Conservation (phyloP, 345 rosid species). For the Schrenkiella parvula region DNA sequence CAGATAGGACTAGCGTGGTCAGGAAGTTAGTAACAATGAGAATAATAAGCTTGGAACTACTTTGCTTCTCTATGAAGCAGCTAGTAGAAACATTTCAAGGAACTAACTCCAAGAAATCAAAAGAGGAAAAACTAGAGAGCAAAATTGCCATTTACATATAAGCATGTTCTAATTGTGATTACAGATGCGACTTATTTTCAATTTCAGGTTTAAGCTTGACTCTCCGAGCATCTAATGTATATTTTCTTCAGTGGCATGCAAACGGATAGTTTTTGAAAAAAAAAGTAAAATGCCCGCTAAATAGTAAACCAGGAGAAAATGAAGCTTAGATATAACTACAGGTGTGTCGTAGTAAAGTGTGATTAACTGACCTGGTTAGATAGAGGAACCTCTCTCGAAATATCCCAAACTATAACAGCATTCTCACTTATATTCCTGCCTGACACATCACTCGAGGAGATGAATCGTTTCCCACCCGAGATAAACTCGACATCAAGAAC, state of each 20-base stretch:
- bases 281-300: neutral
- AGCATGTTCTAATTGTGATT: neutral
- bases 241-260: neutral
- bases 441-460: slow-evolving; percentile 80
- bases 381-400: slow-evolving; percentile 61
- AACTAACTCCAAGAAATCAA: neutral
- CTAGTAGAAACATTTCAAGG: neutral
- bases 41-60: neutral
- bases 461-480: slow-evolving; percentile 54
- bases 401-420: slow-evolving; percentile 74
- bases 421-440: slow-evolving; percentile 71
- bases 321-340: neutral
- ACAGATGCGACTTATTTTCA: neutral
- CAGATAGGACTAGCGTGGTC: neutral
- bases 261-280: no score
- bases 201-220: neutral
- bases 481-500: slow-evolving; percentile 82
- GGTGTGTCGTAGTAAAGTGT: neutral
- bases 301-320: neutral
- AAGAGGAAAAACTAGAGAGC: neutral
- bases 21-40: neutral
- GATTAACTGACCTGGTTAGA: slow-evolving; percentile 69
- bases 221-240: neutral
- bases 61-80: neutral
- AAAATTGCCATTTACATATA: neutral